These are phyloP conservation scores for Saprolegnia parasitica DNA, from an alignment of 352 stramenopile species.

Conservation along the genomic window DNA sequence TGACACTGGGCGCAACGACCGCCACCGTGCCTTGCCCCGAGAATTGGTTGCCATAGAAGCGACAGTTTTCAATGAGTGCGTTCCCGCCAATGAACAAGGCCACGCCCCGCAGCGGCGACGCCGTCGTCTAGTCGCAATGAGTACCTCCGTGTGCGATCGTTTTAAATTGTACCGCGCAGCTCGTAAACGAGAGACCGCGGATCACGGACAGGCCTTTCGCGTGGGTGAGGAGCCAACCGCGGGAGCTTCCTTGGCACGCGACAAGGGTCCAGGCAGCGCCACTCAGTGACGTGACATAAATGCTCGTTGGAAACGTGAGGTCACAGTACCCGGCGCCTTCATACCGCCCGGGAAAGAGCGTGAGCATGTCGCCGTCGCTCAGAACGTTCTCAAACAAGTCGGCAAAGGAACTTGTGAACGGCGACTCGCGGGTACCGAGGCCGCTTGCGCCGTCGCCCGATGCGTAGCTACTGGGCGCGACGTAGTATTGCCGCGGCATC, in stretches of 20 bases:
- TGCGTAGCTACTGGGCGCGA: slow-evolving; percentile 19
- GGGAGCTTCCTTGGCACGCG: not conserved
- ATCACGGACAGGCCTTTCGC: slow-evolving; percentile 6
- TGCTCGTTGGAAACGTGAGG: slow-evolving; percentile 5
- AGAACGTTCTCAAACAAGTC: slow-evolving; percentile 16
- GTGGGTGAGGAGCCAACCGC: slow-evolving; percentile 19
- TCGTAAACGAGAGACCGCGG: slow-evolving; percentile 18
- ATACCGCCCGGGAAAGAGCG: slow-evolving; percentile 20
- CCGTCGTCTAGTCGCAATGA: slow-evolving; percentile 1
- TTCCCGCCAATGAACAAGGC: slow-evolving; percentile 1
- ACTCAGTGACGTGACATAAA: slow-evolving; percentile 15
- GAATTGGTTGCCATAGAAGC: slow-evolving; percentile 1
- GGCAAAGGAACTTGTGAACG: slow-evolving; percentile 13
- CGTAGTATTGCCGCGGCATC: slow-evolving; percentile 12
- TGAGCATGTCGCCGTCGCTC: slow-evolving; percentile 11
- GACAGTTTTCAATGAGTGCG: not conserved
- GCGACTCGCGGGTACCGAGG: slow-evolving; percentile 5
- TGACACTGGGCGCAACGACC: slow-evolving; percentile 10
- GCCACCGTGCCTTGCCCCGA: slow-evolving; percentile 17
- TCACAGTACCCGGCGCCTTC: slow-evolving; percentile 27
- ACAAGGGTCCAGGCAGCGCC: not conserved
- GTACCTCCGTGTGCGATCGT: no score
- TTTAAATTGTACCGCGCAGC: not conserved
- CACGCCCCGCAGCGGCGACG: slow-evolving; percentile 3
- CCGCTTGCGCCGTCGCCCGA: not conserved